phyloP scores from a whole-genome alignment of 495 filamentous ascomycete species.

The Penicillium paradoxum region DNA sequence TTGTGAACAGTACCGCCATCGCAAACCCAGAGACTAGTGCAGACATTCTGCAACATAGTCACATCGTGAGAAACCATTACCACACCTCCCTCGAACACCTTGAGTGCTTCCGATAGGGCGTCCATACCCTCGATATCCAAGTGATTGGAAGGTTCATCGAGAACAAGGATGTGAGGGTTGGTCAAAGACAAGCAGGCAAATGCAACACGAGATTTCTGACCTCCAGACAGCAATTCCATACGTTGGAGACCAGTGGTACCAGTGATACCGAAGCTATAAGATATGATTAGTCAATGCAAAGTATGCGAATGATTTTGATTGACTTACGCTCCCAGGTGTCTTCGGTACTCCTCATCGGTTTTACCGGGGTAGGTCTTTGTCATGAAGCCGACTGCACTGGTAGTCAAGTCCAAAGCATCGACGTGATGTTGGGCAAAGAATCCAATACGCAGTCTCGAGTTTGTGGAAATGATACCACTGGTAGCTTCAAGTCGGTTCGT shows the following conservation, averaged over 20 bases:
- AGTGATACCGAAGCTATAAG: conserved; percentile 81
- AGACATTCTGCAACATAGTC: conserved; percentile 96
- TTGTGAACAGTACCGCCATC: conserved; percentile 94
- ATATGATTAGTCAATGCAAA: conserved; percentile 2
- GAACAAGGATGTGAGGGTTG: conserved; percentile 94
- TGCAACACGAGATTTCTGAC: conserved; percentile 96
- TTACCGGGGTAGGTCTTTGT: conserved; percentile 83
- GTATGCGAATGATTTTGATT: neutral
- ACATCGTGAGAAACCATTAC: conserved; percentile 99
- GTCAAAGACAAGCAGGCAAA: conserved; percentile 90
- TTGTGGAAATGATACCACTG: conserved; percentile 74
- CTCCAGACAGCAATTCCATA: conserved; percentile 91
- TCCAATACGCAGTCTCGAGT: conserved; percentile 82
- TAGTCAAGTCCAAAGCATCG: conserved; percentile 86
- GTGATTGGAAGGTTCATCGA: conserved; percentile 98
- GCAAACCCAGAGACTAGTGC: conserved; percentile 92
- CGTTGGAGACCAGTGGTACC: conserved; percentile 96
- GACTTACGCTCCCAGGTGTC: conserved; percentile 78
- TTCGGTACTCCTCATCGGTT: conserved; percentile 93
- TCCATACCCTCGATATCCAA: conserved; percentile 99
- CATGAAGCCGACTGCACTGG: conserved; percentile 91
- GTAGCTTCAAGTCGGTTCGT: conserved; percentile 79
- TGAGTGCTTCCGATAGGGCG: conserved; percentile 76
- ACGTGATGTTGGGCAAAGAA: conserved; percentile 99
- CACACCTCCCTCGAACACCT: conserved; percentile 86